These are phyloP conservation scores for Solanum gracilifrons DNA, from an alignment of 257 asterid species.

Conservation along the genomic window DNA sequence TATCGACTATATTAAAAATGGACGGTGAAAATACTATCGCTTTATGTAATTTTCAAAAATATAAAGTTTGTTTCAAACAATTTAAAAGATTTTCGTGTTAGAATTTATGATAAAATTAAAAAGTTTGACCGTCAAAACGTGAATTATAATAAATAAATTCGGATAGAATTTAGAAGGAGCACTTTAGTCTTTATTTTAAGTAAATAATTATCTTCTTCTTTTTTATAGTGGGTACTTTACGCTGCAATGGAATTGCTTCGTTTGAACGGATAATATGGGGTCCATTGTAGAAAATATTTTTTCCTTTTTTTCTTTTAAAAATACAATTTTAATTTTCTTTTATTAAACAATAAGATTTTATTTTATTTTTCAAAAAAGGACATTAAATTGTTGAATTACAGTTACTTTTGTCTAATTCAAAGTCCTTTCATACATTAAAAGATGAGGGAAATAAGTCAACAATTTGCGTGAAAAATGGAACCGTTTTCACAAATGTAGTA, in stretches of 20 bases:
- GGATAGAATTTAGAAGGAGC: background rate
- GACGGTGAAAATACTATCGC: background rate
- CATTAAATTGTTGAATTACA: background rate
- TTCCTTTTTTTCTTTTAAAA: background rate
- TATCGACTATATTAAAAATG: too few species aligned
- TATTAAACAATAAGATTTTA: background rate
- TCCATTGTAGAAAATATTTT: background rate
- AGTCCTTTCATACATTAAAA: background rate
- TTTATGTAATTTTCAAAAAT: too few species aligned
- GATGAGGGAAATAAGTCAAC: background rate
- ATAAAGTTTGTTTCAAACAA: too few species aligned
- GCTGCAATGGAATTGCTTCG: background rate
- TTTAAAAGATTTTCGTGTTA: too few species aligned
- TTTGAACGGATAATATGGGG: background rate
- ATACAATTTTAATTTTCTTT: background rate
- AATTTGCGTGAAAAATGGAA: background rate
- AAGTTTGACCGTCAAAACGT: too few species aligned
- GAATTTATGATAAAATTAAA: too few species aligned
- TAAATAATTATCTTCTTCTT: background rate
- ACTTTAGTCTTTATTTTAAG: background rate
- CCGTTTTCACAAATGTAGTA: background rate
- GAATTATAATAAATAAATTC: too few species aligned
- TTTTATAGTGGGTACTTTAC: background rate
- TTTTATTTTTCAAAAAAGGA: background rate
- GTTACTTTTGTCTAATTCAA: background rate